Conservation (phyloP, 208 protist species). For the Leishmania martiniquensis region DNA sequence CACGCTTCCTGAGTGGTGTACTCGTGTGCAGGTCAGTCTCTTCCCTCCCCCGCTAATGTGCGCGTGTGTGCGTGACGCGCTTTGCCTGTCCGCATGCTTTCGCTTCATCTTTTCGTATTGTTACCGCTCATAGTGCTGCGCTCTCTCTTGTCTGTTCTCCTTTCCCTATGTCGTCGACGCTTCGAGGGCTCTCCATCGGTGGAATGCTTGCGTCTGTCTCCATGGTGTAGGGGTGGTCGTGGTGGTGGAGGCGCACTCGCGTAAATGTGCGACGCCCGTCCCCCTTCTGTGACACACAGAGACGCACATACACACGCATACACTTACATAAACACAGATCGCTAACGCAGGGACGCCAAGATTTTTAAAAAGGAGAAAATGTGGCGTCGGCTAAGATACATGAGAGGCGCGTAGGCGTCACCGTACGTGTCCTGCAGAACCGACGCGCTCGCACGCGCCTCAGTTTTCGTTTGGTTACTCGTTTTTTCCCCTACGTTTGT, state of each 20-base stretch:
- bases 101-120: neutral
- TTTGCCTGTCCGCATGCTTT: neutral
- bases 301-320: neutral
- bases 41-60: neutral
- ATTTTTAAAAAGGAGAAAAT: no score
- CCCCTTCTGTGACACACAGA: neutral
- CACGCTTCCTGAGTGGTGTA: neutral
- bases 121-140: neutral
- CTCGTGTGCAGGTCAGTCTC: neutral
- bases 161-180: neutral
- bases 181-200: neutral
- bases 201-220: neutral
- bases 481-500: neutral
- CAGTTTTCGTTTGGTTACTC: neutral
- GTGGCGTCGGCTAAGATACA: neutral
- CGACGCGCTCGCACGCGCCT: neutral
- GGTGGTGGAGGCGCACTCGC: neutral
- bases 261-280: neutral
- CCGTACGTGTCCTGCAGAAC: neutral
- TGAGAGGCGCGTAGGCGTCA: neutral
- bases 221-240: neutral
- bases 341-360: no score
- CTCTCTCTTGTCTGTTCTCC: neutral
- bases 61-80: neutral
- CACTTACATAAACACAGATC: neutral